Percentiles rank a stretch among this genome's conserved stretches.
Evolutionary conservation across 2,329 filamentous ascomycete genomes (phyloP).

Genomic region (Phaeosphaeriaceae sp.): DNA sequence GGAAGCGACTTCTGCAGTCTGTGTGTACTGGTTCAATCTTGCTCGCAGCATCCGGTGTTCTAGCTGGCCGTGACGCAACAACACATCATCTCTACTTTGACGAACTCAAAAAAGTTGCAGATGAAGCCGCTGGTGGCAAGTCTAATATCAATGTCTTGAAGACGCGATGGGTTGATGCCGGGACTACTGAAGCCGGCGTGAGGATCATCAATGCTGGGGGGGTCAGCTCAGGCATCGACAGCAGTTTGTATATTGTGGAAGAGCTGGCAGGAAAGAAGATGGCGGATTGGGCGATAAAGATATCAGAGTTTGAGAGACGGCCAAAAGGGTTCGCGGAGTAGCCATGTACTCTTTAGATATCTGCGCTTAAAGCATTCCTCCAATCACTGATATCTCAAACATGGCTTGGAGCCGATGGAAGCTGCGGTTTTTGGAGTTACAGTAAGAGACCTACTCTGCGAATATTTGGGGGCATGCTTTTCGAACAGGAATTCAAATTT

Average conservation of each 20-base stretch:
- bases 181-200: conserved; percentile 36
- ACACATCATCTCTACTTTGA: conserved; percentile 49
- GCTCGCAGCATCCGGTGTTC: conserved; percentile 46
- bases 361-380: too few relatives aligned
- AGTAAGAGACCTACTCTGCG: too few relatives aligned
- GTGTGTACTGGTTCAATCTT: conserved; percentile 51
- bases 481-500: too few relatives aligned
- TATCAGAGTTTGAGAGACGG: conserved; percentile 42
- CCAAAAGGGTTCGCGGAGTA: conserved; percentile 10
- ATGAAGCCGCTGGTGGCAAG: conserved; percentile 38
- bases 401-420: too few relatives aligned
- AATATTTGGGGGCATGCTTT: too few relatives aligned
- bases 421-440: too few relatives aligned
- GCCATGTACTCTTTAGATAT: too few relatives aligned
- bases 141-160: conserved; percentile 30
- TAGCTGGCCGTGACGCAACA: conserved; percentile 45
- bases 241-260: conserved; percentile 38
- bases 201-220: conserved; percentile 44
- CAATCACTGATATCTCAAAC: too few relatives aligned
- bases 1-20: conserved; percentile 45
- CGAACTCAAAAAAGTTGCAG: conserved; percentile 30
- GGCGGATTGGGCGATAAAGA: conserved; percentile 31
- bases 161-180: conserved; percentile 44
- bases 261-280: conserved; percentile 31
- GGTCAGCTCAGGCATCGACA: conserved; percentile 43